Percentiles rank a stretch among this genome's conserved stretches.
Evolutionary conservation across 306 rosid species (phyloP).

Genomic region (Quercus engelmannii): DNA sequence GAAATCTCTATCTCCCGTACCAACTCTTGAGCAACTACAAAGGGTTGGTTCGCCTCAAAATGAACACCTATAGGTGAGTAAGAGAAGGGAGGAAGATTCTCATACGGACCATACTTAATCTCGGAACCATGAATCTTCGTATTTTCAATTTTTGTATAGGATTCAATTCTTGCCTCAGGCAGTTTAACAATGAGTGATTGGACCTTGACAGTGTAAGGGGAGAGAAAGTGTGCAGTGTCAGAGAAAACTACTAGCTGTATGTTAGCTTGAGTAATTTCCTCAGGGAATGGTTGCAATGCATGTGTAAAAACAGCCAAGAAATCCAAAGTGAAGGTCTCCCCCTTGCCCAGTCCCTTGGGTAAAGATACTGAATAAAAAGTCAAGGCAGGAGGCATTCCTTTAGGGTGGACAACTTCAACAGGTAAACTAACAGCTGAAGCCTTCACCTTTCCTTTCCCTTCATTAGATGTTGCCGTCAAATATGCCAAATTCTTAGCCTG

Average conservation of each 20-base stretch:
- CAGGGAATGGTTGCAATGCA: conserved; percentile 71
- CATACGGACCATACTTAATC: conserved; percentile 87
- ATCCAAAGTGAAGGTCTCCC: conserved; percentile 58
- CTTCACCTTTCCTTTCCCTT: conserved; percentile 76
- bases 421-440: conserved; percentile 45
- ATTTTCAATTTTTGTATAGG: conserved; percentile 66
- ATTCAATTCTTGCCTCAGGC: conserved; percentile 90
- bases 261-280: conserved; percentile 84
- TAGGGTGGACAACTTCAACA: conserved; percentile 46
- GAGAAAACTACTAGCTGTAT: conserved; percentile 77
- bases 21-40: conserved; percentile 85
- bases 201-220: conserved; percentile 71
- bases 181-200: conserved; percentile 73
- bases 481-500: conserved; percentile 67
- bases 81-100: conserved; percentile 66
- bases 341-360: conserved; percentile 71
- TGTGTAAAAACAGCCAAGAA: conserved; percentile 72
- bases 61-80: conserved; percentile 71
- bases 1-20: conserved; percentile 89
- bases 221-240: conserved; percentile 75
- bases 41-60: conserved; percentile 83
- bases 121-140: conserved; percentile 80
- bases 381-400: conserved; percentile 59
- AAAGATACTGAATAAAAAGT: conserved; percentile 63
- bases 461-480: conserved; percentile 44